Percentiles rank a stretch among this genome's conserved stretches.
Evolutionary conservation across 225 moss, liverwort and hornwort species (phyloP).

Genomic region (Polytrichum formosum): DNA sequence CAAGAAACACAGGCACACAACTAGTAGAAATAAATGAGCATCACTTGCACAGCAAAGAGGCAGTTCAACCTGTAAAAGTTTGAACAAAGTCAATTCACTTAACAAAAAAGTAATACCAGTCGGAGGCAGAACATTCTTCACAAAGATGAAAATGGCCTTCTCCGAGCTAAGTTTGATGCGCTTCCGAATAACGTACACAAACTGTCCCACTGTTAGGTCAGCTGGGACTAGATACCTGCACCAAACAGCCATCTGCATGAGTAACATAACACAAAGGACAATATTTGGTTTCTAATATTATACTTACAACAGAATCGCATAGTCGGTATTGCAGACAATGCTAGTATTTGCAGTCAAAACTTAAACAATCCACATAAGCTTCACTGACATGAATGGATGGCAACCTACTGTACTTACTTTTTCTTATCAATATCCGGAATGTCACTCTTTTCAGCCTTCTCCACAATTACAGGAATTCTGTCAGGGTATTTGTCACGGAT

Average conservation of each 20-base stretch:
- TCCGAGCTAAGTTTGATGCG: slow-evolving; percentile 73
- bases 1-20: no score
- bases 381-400: no score
- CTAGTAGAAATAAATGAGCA: no score
- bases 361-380: no score
- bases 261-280: no score
- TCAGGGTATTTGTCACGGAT: slow-evolving; percentile 58
- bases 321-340: no score
- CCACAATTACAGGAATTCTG: slow-evolving; percentile 57
- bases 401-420: slow-evolving; percentile 19
- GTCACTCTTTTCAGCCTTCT: slow-evolving; percentile 53
- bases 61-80: no score
- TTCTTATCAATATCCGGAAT: slow-evolving; percentile 70
- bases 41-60: no score
- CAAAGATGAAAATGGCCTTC: slow-evolving; percentile 78
- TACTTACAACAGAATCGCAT: no score
- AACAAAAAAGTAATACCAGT: slow-evolving; percentile 19
- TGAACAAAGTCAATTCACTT: no score
- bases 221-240: slow-evolving; percentile 74
- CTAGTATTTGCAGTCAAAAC: no score
- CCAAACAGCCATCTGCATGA: not conserved
- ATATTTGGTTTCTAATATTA: no score
- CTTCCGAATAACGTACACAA: slow-evolving; percentile 83
- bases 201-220: slow-evolving; percentile 86
- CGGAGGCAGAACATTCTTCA: slow-evolving; percentile 76